Evolutionary conservation across 805 yeast species (phyloP).

Genomic region (Teunomyces gatunensis): DNA sequence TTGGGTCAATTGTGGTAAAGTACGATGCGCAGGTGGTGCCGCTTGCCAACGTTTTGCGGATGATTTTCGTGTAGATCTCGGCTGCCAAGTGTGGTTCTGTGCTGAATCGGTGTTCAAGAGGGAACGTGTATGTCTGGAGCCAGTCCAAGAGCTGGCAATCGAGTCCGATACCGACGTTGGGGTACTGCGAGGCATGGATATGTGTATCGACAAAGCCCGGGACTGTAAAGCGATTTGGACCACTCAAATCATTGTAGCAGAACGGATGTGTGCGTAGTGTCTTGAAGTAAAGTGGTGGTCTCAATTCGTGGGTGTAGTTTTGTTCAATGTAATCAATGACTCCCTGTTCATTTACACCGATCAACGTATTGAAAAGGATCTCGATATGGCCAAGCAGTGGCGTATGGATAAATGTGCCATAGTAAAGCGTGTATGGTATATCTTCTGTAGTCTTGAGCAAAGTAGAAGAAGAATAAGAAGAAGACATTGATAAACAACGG

Average conservation of each 20-base stretch:
- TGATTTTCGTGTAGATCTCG: constrained; percentile 62
- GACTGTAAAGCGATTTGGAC: constrained; percentile 57
- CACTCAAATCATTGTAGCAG: constrained; percentile 27
- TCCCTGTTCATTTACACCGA: constrained; percentile 65
- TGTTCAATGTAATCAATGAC: constrained; percentile 41
- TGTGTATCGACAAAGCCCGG: constrained; percentile 48
- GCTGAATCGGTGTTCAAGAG: constrained; percentile 69
- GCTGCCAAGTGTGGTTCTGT: constrained; percentile 45
- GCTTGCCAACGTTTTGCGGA: constrained; percentile 63
- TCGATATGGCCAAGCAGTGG: constrained; percentile 59
- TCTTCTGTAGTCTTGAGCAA: constrained; percentile 4
- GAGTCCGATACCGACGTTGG: constrained; percentile 64
- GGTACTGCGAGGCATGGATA: constrained; percentile 46
- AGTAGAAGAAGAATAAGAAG: neutral
- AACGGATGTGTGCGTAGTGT: neutral
- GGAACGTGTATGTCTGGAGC: constrained; percentile 86
- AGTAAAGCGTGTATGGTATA: constrained; percentile 45
- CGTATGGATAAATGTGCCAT: constrained; percentile 74
- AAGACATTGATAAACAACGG: neutral
- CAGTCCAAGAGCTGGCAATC: constrained; percentile 84
- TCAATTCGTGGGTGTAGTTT: constrained; percentile 11
- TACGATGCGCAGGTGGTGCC: constrained; percentile 95
- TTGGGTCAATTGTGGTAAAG: constrained; percentile 82
- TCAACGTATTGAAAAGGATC: constrained; percentile 50
- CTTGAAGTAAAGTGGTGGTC: constrained; percentile 18